These are phyloP conservation scores for Populus hybrid DNA, from an alignment of 441 rosid species.

Conservation along the genomic window DNA sequence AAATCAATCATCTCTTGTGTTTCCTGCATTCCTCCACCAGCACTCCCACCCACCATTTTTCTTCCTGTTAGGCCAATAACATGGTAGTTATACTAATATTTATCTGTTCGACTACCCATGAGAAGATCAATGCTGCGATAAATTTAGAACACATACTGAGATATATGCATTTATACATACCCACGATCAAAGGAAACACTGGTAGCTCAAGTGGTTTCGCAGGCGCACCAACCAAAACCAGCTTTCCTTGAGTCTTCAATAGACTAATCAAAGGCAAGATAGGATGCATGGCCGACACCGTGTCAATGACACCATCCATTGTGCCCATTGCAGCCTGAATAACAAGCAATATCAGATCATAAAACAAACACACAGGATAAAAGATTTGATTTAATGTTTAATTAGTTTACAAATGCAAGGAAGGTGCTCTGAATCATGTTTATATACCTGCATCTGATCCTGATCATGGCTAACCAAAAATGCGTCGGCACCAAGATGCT, in stretches of 20 bases:
- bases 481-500: slow-evolving; percentile 44
- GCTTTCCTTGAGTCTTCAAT: slow-evolving; percentile 52
- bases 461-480: slow-evolving; percentile 38
- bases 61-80: slow-evolving; percentile 17
- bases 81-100: neutral
- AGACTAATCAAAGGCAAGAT: slow-evolving; percentile 43
- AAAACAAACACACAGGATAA: neutral
- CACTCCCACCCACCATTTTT: slow-evolving; percentile 37
- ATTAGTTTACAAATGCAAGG: neutral
- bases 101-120: neutral
- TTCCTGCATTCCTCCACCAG: slow-evolving; percentile 43
- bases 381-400: neutral
- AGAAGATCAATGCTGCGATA: neutral
- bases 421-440: neutral
- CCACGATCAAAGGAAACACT: slow-evolving; percentile 35
- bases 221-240: slow-evolving; percentile 48
- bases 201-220: slow-evolving; percentile 53
- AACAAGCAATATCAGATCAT: neutral
- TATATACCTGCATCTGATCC: slow-evolving; percentile 30
- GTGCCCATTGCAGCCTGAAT: slow-evolving; percentile 43
- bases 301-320: slow-evolving; percentile 70
- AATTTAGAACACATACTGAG: neutral
- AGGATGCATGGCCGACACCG: slow-evolving; percentile 56
- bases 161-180: neutral
- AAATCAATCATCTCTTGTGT: slow-evolving; percentile 45